These are phyloP conservation scores for Aspergillus sp. DNA, from an alignment of 2,329 filamentous ascomycete species.

Conservation along the genomic window DNA sequence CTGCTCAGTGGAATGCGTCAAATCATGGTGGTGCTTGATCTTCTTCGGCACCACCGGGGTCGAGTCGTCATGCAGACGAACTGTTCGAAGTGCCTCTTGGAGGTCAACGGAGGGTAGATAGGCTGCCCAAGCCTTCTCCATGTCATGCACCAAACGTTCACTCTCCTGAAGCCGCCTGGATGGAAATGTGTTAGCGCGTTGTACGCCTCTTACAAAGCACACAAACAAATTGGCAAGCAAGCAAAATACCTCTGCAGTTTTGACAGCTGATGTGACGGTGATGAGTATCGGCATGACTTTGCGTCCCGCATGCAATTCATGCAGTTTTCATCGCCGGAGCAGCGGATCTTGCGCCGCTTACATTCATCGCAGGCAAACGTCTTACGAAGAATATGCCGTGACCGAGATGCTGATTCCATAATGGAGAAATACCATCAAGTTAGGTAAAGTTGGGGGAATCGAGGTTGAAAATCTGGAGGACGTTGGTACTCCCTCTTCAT, in stretches of 20 bases:
- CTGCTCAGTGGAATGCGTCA: conserved; percentile 19
- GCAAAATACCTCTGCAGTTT: conserved; percentile 14
- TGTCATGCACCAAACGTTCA: conserved; percentile 12
- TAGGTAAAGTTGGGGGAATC: background rate
- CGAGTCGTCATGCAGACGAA: conserved; percentile 7
- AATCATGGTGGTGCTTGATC: conserved; percentile 11
- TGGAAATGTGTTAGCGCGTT: background rate
- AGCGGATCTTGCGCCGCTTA: conserved; percentile 20
- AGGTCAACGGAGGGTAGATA: conserved; percentile 19
- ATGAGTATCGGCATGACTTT: conserved; percentile 19
- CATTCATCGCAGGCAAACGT: conserved; percentile 21
- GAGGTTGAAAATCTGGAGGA: background rate
- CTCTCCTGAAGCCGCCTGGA: conserved; percentile 17
- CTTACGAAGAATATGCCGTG: conserved; percentile 18
- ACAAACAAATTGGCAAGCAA: background rate
- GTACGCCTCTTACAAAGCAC: background rate
- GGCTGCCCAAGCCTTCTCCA: conserved; percentile 16
- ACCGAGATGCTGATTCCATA: conserved; percentile 6
- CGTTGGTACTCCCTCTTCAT: background rate
- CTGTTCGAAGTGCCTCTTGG: conserved; percentile 15
- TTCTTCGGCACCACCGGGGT: background rate
- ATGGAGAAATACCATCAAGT: background rate
- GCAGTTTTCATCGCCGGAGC: conserved; percentile 20
- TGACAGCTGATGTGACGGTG: conserved; percentile 17
- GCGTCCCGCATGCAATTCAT: conserved; percentile 17